Base-by-base conservation (phyloP, 164 flowering plant species). In the Tetrastigma voinierianum region DNA sequence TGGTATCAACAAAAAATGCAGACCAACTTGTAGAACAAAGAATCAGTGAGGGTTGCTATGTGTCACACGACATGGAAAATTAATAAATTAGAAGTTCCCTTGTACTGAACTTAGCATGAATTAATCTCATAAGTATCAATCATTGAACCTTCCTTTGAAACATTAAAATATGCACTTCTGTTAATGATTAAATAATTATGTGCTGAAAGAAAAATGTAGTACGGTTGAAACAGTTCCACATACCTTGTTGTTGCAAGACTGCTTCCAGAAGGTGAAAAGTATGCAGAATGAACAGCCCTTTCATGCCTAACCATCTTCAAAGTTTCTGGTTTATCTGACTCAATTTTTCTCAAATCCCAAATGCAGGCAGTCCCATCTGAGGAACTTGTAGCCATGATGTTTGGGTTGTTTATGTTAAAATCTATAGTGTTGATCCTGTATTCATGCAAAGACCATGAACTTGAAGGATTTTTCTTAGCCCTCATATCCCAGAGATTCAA, bases 211-310 rank as follows among this genome's bases (percentile, higher is more conserved):
- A n/a, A 8, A 19, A 62, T 48, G 9, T 43, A 14, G 12, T 45
- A 16, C 13, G 46, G 17, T 9, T 32, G 14, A 48, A 51, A 48
- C n/a, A 64, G 49, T 12, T 59, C 23, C 11, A 68, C 60, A 59
- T 57, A 94, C 98, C 97, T 91, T 69, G 96, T 88, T 13, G 97
- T 90, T 25, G 89, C 96, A 61, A 95, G 88, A 62, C 45, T 76
- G 64, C 70, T 76, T 65, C 98, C 98, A 63, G 85, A 86, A 10
- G 97, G 97, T 25, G 98, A 95, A 78, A 95, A 95, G 66, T 86
- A 95, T 46, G 98, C 96, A 71, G 96, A 87, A 59, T 89, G 89
- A 46, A 87, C 90, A 64, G 96, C 79, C 77, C 73, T 81, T 46
- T 72, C 52, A 77, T 88, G 94, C 52, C 54, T 52, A 54, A 87